These are phyloP conservation scores for Colletotrichum chlorophyti DNA, from an alignment of 2,329 filamentous ascomycete genomes.

Conservation along the genomic window DNA sequence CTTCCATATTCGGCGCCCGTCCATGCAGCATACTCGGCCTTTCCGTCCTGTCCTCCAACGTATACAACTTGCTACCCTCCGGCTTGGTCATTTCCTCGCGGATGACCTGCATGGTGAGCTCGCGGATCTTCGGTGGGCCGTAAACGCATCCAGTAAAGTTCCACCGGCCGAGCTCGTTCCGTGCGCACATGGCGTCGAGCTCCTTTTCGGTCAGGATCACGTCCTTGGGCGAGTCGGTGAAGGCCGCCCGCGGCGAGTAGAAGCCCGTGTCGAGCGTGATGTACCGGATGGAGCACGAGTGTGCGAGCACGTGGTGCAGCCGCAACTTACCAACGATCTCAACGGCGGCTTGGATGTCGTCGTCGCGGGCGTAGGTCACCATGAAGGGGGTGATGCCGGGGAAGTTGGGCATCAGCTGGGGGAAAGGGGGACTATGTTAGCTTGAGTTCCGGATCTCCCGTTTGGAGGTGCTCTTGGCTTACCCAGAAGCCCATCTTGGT, in stretches of 20 bases:
- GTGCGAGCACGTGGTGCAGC: conserved; percentile 50
- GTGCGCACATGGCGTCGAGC: conserved; percentile 46
- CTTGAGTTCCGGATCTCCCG: neutral
- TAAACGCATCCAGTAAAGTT: conserved; percentile 52
- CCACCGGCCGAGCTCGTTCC: conserved; percentile 49
- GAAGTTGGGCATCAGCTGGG: conserved; percentile 55
- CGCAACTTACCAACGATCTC: conserved; percentile 43
- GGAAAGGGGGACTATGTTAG: neutral
- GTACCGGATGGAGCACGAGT: conserved; percentile 52
- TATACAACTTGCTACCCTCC: conserved; percentile 39
- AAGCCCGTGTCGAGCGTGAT: conserved; percentile 48
- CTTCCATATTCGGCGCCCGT: conserved; percentile 37
- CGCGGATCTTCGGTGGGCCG: conserved; percentile 38
- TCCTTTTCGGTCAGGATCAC: conserved; percentile 43
- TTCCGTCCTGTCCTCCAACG: conserved; percentile 39
- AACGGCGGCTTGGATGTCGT: conserved; percentile 31
- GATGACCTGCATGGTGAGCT: conserved; percentile 40
- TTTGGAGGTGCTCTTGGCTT: neutral
- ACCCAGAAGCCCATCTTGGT: conserved; percentile 56
- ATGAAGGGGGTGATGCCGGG: conserved; percentile 47
- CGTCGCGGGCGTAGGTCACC: conserved; percentile 30
- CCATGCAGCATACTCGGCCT: conserved; percentile 35
- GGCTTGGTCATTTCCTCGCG: conserved; percentile 40
- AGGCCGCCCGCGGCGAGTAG: conserved; percentile 41
- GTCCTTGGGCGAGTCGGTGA: conserved; percentile 32